Conservation (phyloP, 495 filamentous ascomycete species). For the Hyaloscypha variabilis region DNA sequence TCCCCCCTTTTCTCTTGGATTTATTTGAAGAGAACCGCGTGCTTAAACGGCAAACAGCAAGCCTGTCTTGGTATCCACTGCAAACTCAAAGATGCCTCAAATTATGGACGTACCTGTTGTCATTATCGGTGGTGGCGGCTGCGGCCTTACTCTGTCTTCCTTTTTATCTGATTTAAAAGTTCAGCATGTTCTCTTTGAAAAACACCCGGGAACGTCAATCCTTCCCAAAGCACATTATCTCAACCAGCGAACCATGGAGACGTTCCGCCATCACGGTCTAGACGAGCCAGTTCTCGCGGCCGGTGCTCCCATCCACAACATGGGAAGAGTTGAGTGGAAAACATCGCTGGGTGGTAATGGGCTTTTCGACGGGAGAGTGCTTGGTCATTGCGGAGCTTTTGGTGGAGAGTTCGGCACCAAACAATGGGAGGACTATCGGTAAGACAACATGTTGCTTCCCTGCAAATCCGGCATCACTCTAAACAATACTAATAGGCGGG, state of each 20-base stretch:
- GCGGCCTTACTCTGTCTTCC: background rate
- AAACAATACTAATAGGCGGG: conserved; percentile 1
- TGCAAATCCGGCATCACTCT: background rate
- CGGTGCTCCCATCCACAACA: conserved; percentile 14
- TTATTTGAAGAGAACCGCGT: too few species aligned
- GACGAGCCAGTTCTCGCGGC: conserved; percentile 38
- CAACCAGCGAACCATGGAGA: conserved; percentile 39
- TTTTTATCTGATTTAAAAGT: conserved; percentile 1
- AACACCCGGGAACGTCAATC: conserved; percentile 41
- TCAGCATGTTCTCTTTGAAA: conserved; percentile 14
- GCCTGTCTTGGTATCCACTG: too few species aligned
- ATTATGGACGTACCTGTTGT: too few species aligned
- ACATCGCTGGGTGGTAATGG: conserved; percentile 6
- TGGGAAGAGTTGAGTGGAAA: conserved; percentile 9
- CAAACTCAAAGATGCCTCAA: too few species aligned
- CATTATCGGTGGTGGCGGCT: too few species aligned
- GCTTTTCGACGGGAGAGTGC: conserved; percentile 2
- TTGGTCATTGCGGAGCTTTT: background rate
- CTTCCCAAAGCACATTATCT: conserved; percentile 51
- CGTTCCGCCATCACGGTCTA: conserved; percentile 51
- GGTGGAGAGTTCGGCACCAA: background rate
- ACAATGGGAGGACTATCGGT: background rate
- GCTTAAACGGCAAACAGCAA: too few species aligned
- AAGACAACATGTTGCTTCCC: background rate
- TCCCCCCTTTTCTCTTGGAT: too few species aligned